Conservation (phyloP, 805 yeast genomes). For the Wickerhamomyces mucosus region DNA sequence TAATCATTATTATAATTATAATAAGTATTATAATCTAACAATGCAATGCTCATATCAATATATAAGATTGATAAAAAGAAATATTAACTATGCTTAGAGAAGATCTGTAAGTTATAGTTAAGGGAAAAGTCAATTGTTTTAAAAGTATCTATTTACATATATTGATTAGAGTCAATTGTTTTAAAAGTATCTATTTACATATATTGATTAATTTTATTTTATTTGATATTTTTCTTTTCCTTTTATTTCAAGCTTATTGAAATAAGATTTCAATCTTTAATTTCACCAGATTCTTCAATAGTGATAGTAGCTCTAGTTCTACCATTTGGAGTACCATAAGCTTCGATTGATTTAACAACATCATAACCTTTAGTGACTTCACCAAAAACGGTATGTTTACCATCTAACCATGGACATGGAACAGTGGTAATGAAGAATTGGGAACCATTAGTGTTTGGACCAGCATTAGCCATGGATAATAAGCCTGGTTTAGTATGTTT, state of each 20-base stretch:
- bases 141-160: too few relatives aligned
- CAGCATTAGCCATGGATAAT: constrained; percentile 88
- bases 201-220: not conserved
- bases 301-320: constrained; percentile 53
- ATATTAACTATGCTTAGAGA: too few relatives aligned
- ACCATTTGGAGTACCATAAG: constrained; percentile 61
- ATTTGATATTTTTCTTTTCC: not conserved
- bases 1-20: too few relatives aligned
- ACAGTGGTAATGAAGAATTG: constrained; percentile 86
- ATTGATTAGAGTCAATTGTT: too few relatives aligned
- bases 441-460: constrained; percentile 88
- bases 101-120: too few relatives aligned
- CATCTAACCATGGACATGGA: constrained; percentile 70
- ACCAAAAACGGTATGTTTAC: constrained; percentile 72
- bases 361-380: constrained; percentile 62
- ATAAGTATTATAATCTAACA: too few relatives aligned
- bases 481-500: constrained; percentile 75
- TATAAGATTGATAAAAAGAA: too few relatives aligned
- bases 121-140: too few relatives aligned
- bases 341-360: constrained; percentile 48
- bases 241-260: not conserved
- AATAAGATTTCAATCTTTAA: constrained; percentile 14
- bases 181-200: too few relatives aligned
- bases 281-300: constrained; percentile 54
- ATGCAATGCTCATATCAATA: too few relatives aligned